These are phyloP conservation scores for Boletus smithii DNA, from an alignment of 1,284 basidiomycete species.

Conservation along the genomic window DNA sequence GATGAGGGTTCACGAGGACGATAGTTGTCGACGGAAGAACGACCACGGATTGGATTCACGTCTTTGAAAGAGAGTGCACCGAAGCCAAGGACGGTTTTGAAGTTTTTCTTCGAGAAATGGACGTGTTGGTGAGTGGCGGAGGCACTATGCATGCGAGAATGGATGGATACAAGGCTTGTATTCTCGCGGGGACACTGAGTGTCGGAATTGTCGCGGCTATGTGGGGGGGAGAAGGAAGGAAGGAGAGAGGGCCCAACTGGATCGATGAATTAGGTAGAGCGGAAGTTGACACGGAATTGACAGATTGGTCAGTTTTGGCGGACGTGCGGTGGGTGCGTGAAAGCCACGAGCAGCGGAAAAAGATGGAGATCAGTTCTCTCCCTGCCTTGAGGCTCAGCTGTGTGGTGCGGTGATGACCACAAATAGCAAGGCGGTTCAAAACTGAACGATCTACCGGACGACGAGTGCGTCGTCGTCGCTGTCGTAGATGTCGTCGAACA, in stretches of 20 bases:
- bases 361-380: slow-evolving; percentile 27
- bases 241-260: slow-evolving; percentile 25
- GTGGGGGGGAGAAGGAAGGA: slow-evolving; percentile 19
- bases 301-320: slow-evolving; percentile 30
- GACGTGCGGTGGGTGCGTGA: slow-evolving; percentile 37
- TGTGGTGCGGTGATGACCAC: slow-evolving; percentile 16
- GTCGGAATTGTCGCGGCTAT: slow-evolving; percentile 27
- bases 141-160: slow-evolving; percentile 42
- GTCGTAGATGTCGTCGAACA: slow-evolving; percentile 11
- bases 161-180: slow-evolving; percentile 12
- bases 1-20: slow-evolving; percentile 24
- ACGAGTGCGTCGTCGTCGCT: slow-evolving; percentile 3
- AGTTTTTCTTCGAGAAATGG: slow-evolving; percentile 39
- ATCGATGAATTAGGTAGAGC: slow-evolving; percentile 35
- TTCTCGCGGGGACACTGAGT: slow-evolving; percentile 23
- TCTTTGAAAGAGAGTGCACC: slow-evolving; percentile 33
- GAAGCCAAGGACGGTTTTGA: slow-evolving; percentile 43
- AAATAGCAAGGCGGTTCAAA: slow-evolving; percentile 25
- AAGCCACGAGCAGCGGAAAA: slow-evolving; percentile 36
- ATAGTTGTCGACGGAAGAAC: slow-evolving; percentile 31
- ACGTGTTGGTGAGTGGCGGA: slow-evolving; percentile 35
- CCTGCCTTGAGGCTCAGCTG: slow-evolving; percentile 31
- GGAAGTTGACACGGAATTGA: slow-evolving; percentile 29
- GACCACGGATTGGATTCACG: slow-evolving; percentile 26
- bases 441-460: slow-evolving; percentile 10